Conservation (phyloP, 768 basidiomycete species). For the Leccinellum albellum region DNA sequence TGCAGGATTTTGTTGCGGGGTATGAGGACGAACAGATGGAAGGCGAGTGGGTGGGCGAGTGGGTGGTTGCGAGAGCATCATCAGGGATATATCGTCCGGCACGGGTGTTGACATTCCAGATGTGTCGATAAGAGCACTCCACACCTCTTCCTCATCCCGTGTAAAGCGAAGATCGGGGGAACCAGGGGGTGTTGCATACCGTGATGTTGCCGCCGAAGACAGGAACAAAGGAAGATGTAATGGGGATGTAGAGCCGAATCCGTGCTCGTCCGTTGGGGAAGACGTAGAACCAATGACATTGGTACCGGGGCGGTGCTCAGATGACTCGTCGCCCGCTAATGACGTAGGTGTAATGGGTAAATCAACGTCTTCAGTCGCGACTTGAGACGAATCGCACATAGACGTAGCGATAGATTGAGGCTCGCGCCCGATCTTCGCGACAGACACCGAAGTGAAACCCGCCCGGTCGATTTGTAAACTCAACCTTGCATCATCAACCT, state of each 20-base stretch:
- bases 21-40: not conserved
- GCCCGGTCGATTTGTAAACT: not conserved
- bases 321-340: not conserved
- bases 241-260: not conserved
- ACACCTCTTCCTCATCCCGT: conserved; percentile 24
- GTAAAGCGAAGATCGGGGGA: not conserved
- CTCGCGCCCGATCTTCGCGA: not conserved
- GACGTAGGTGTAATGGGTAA: not conserved
- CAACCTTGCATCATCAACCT: not conserved
- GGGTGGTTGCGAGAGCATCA: not conserved
- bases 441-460: not conserved
- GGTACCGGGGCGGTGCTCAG: not conserved
- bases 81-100: not conserved
- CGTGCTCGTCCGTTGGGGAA: not conserved
- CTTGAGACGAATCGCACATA: not conserved
- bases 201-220: not conserved
- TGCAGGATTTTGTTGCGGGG: not conserved
- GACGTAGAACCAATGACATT: not conserved
- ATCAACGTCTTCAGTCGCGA: not conserved
- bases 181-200: conserved; percentile 11
- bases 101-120: conserved; percentile 14
- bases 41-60: conserved; percentile 2
- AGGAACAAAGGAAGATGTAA: not conserved
- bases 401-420: not conserved
- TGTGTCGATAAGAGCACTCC: conserved; percentile 14